Evolutionary conservation across 1,284 basidiomycete species (phyloP).

Genomic region (Cutaneotrichosporon cutaneum): DNA sequence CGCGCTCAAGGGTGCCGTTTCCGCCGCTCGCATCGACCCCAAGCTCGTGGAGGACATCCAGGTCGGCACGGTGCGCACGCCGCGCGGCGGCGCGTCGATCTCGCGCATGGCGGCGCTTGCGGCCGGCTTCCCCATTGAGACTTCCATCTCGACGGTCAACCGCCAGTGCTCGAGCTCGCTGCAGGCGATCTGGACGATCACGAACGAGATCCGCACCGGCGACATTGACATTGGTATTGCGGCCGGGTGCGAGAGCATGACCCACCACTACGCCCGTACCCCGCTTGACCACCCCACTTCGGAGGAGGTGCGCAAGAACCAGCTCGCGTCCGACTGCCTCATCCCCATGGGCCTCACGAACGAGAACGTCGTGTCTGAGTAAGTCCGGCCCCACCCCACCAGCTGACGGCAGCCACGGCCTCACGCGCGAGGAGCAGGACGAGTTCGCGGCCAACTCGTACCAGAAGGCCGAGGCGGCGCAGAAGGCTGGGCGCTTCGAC

Average conservation of each 20-base stretch:
- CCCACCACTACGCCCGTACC: slow-evolving; percentile 72
- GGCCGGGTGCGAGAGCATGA: slow-evolving; percentile 96
- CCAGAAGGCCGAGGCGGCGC: slow-evolving; percentile 75
- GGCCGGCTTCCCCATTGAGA: slow-evolving; percentile 30
- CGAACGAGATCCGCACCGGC: slow-evolving; percentile 75
- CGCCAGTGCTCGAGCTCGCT: slow-evolving; percentile 88
- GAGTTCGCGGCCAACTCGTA: slow-evolving; percentile 78
- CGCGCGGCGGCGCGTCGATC: slow-evolving; percentile 50
- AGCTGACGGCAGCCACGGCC: slow-evolving; percentile 1
- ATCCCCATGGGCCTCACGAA: slow-evolving; percentile 94
- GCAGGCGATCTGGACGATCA: slow-evolving; percentile 62
- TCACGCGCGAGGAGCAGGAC: slow-evolving; percentile 76
- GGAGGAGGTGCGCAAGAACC: slow-evolving; percentile 71
- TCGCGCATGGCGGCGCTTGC: slow-evolving; percentile 23
- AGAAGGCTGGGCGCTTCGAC: slow-evolving; percentile 80
- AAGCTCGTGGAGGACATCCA: slow-evolving; percentile 75
- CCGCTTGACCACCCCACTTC: slow-evolving; percentile 73
- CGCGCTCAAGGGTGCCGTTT: slow-evolving; percentile 56
- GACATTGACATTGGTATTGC: slow-evolving; percentile 93
- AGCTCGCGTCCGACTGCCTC: slow-evolving; percentile 83
- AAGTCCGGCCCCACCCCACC: neutral
- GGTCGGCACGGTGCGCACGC: slow-evolving; percentile 26
- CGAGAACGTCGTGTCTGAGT: slow-evolving; percentile 72
- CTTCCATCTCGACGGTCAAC: slow-evolving; percentile 80
- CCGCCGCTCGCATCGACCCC: slow-evolving; percentile 66